phyloP scores from a whole-genome alignment of 2,329 filamentous ascomycete species.

The Colletotrichum siamense region DNA sequence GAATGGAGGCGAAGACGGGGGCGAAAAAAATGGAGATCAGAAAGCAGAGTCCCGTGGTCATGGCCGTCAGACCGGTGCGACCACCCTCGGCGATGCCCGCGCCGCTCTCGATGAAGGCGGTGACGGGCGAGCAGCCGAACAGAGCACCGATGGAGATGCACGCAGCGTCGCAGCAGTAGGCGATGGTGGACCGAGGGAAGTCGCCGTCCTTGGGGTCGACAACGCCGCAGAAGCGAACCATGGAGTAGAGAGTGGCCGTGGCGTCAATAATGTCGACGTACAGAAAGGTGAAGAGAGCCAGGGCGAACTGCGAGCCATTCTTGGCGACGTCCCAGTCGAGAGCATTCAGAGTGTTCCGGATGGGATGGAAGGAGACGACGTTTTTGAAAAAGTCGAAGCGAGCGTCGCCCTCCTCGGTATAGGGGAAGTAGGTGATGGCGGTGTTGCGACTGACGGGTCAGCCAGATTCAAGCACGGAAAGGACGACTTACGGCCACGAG shows the following conservation, averaged over 20 bases:
- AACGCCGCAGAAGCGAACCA: conserved; percentile 76
- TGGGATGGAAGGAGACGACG: conserved; percentile 75
- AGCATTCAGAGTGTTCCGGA: conserved; percentile 64
- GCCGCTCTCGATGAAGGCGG: conserved; percentile 77
- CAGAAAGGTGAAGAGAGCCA: conserved; percentile 78
- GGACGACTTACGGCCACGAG: conserved; percentile 70
- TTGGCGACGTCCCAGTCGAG: conserved; percentile 69
- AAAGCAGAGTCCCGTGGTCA: conserved; percentile 73
- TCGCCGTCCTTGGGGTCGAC: conserved; percentile 73
- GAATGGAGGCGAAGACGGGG: conserved; percentile 78
- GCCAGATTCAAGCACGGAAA: not conserved
- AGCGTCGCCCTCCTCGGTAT: conserved; percentile 66
- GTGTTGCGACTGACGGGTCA: conserved; percentile 61
- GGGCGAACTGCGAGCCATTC: conserved; percentile 66
- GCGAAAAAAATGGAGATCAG: conserved; percentile 77
- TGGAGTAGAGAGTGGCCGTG: conserved; percentile 80
- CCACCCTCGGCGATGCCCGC: conserved; percentile 80
- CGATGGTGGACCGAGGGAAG: conserved; percentile 84
- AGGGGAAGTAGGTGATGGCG: conserved; percentile 74
- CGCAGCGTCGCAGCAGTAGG: conserved; percentile 75
- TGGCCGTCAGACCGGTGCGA: conserved; percentile 74
- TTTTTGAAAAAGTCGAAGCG: conserved; percentile 77
- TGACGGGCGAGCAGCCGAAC: conserved; percentile 74
- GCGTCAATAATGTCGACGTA: conserved; percentile 83
- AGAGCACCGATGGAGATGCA: conserved; percentile 75